Conservation (phyloP, 768 basidiomycete species). For the Hericium rajendrae region DNA sequence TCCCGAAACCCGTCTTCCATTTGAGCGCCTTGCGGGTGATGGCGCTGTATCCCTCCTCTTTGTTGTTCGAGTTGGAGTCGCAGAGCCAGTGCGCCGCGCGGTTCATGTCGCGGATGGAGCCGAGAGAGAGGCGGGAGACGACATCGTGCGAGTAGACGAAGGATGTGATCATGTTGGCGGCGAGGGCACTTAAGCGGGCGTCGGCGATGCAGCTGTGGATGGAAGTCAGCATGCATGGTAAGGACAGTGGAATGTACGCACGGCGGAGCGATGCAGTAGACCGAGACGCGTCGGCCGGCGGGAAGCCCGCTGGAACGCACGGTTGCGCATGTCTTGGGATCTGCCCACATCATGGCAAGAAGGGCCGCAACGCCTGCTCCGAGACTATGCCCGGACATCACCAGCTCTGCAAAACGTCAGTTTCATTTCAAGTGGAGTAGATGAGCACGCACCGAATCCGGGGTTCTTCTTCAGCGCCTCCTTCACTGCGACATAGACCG, state of each 20-base stretch:
- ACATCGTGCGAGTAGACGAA: conserved; percentile 80
- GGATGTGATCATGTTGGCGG: conserved; percentile 57
- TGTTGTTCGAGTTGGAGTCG: conserved; percentile 43
- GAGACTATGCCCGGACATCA: conserved; percentile 76
- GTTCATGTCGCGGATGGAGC: conserved; percentile 65
- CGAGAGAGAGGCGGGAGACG: conserved; percentile 69
- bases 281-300: conserved; percentile 51
- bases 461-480: conserved; percentile 61
- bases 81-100: conserved; percentile 76
- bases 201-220: conserved; percentile 49
- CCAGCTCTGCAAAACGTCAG: conserved; percentile 37
- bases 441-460: conserved; percentile 46
- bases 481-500: conserved; percentile 66
- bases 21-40: conserved; percentile 39
- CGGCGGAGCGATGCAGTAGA: conserved; percentile 77
- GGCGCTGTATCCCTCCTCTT: conserved; percentile 29
- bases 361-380: conserved; percentile 76
- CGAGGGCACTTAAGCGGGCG: conserved; percentile 46
- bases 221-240: background rate
- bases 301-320: conserved; percentile 62
- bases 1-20: conserved; percentile 55
- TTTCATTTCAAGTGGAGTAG: background rate
- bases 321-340: conserved; percentile 67
- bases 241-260: conserved; percentile 26
- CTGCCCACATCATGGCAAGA: conserved; percentile 79